Evolutionary conservation across 2,329 filamentous ascomycete species (phyloP).

Genomic region (Orbilia ellipsospora): DNA sequence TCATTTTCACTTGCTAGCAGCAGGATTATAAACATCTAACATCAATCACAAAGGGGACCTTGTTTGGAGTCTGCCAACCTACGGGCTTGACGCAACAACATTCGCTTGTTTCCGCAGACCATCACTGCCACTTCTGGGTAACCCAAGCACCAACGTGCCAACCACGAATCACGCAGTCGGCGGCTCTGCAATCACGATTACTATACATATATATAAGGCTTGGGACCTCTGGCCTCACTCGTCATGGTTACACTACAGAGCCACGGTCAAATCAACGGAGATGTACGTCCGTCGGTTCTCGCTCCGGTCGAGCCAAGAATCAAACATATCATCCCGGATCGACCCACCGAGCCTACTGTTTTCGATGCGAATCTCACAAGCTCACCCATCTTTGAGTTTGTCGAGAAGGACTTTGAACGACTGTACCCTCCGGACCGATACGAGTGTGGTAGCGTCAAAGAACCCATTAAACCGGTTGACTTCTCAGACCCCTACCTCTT

Average conservation of each 20-base stretch:
- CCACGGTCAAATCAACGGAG: neutral
- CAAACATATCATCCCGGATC: constrained; percentile 32
- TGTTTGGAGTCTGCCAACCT: neutral
- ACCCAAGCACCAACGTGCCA: constrained; percentile 1
- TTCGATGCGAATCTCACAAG: constrained; percentile 32
- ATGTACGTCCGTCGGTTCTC: constrained; percentile 26
- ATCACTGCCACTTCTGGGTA: constrained; percentile 31
- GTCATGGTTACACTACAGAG: neutral
- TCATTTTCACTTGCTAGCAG: constrained; percentile 1
- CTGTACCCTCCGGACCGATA: constrained; percentile 17
- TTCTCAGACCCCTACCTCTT: constrained; percentile 61
- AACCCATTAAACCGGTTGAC: constrained; percentile 47
- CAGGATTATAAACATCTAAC: no score
- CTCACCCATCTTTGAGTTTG: constrained; percentile 39
- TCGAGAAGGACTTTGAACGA: constrained; percentile 22
- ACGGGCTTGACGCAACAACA: neutral
- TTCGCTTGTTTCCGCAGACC: constrained; percentile 1
- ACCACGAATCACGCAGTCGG: neutral
- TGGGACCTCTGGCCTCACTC: no score
- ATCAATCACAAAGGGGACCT: no score
- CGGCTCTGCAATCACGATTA: neutral
- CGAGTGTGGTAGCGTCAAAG: constrained; percentile 28
- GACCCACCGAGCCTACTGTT: constrained; percentile 34
- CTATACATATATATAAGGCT: no score
- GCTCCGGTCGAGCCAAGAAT: constrained; percentile 2